Evolutionary conservation across 352 stramenopile genomes (phyloP), one percentile per base, ranked within the genome.

Genomic region (Globisporangium acanthophoron): DNA sequence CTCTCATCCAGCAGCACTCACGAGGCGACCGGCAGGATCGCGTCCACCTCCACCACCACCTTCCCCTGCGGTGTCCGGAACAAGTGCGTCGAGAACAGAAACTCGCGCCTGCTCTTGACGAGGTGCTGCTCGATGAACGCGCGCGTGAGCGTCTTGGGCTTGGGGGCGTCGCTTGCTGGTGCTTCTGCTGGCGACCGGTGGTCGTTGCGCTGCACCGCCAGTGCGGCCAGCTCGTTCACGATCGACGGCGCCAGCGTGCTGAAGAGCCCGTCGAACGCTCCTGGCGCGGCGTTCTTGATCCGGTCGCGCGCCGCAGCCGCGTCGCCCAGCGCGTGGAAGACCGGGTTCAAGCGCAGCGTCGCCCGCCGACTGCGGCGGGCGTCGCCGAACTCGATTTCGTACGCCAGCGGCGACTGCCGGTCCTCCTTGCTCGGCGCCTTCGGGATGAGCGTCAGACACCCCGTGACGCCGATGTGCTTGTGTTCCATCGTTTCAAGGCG

Each of bases 21-120:
- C 1, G 51, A 31, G 1, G 51, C n/a, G 31, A 59, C 43, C 44
- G 54, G 59, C 13, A 65, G 24, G 41, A 65, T 61, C 45, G 61
- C 61, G 21, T 67, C 61, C 16, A 67, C 56, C 16, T 62, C 49
- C 16, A 67, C 50, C 12, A 47, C 20, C 24, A 64, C 27, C 8
- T n/a, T 40, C 16, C 61, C 61, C 9, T 43, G 13, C 24, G 47
- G 21, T 9, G 56, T 49, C 9, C 45, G 48, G 62, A 56, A 64
- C 16, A 67, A 12, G 39, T 64, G 55, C 33, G 57, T 56, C 37
- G 56, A 67, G 33, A 59, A 64, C 47, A 67, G 51, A 8, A 64
- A 67, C n/a, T 43, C 37, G 24, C 55, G 56, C 33, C 51, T 50
- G 27, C 52, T 50, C 16, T 31, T 54, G 5, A 44, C 56, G 29